Evolutionary conservation across 2,329 filamentous ascomycete species (phyloP).

Genomic region (Alternaria alternata): DNA sequence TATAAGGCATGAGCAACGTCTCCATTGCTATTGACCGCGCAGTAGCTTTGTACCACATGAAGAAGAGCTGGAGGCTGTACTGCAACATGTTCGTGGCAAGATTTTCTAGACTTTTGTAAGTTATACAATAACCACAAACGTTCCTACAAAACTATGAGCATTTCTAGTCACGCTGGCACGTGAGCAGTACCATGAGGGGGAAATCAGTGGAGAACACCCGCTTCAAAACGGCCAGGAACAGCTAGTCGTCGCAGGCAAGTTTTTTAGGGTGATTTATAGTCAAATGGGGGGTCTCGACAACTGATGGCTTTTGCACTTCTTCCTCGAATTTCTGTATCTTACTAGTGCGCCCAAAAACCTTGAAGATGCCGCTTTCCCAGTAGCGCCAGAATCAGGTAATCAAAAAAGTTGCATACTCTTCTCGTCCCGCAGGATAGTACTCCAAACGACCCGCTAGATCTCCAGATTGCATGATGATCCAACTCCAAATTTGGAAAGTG

Average conservation of each 20-base stretch:
- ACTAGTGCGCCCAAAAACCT: constrained; percentile 2
- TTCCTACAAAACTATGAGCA: neutral
- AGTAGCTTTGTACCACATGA: neutral
- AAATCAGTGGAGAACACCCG: neutral
- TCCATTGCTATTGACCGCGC: neutral
- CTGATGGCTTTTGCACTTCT: neutral
- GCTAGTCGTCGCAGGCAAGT: neutral
- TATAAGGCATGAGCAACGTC: neutral
- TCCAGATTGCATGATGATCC: neutral
- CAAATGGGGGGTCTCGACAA: neutral
- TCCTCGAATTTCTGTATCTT: neutral
- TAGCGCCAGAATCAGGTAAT: constrained; percentile 12
- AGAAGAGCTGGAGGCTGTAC: neutral
- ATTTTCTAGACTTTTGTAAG: neutral
- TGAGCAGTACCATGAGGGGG: neutral
- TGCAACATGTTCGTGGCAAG: neutral
- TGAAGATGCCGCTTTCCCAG: constrained; percentile 1
- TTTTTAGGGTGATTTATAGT: neutral
- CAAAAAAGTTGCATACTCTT: neutral
- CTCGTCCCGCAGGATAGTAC: neutral
- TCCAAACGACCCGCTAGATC: neutral
- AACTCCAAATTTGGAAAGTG: neutral
- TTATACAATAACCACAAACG: neutral
- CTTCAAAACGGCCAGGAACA: neutral
- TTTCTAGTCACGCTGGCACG: neutral